Conservation (phyloP, 768 basidiomycete genomes). For the Melanogaster broomeanus region DNA sequence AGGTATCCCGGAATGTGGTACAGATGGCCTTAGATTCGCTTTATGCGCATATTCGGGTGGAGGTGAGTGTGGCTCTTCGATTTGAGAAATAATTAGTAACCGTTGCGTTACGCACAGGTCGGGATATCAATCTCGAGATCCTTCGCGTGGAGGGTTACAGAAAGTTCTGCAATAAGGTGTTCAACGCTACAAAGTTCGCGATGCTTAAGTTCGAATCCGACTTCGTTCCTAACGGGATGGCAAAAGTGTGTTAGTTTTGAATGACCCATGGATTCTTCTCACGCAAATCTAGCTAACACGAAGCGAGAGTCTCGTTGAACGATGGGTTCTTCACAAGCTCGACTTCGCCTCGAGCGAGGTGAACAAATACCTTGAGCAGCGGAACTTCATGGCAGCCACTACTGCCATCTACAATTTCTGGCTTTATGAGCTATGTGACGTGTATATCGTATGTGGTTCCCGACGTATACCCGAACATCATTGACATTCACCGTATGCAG, state of each 20-base stretch:
- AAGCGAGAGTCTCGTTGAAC: conserved; percentile 87
- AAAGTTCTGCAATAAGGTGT: conserved; percentile 99
- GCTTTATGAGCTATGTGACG: conserved; percentile 98
- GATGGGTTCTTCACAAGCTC: conserved; percentile 94
- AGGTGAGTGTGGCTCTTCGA: conserved; percentile 45
- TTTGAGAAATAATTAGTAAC: neutral
- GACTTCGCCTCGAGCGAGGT: conserved; percentile 78
- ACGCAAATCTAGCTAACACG: conserved; percentile 68
- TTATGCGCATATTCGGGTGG: conserved; percentile 92
- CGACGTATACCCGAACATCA: neutral
- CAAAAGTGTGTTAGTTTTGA: conserved; percentile 52
- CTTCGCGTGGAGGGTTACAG: conserved; percentile 95
- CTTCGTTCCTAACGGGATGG: conserved; percentile 72
- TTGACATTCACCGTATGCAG: conserved; percentile 40
- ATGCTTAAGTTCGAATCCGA: conserved; percentile 91
- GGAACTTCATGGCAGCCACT: conserved; percentile 95
- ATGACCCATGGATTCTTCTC: conserved; percentile 2
- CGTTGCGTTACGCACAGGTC: conserved; percentile 54
- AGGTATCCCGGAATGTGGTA: conserved; percentile 98
- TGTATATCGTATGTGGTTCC: conserved; percentile 79
- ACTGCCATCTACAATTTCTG: conserved; percentile 89
- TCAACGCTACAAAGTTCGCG: conserved; percentile 99
- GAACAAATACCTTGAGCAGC: conserved; percentile 70
- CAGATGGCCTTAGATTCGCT: conserved; percentile 94
- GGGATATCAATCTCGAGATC: conserved; percentile 97